A percentile compares a stretch with the other conserved stretches of the same genome.
Conservation (phyloP, 257 asterid species). For the Penstemon barbatus region DNA sequence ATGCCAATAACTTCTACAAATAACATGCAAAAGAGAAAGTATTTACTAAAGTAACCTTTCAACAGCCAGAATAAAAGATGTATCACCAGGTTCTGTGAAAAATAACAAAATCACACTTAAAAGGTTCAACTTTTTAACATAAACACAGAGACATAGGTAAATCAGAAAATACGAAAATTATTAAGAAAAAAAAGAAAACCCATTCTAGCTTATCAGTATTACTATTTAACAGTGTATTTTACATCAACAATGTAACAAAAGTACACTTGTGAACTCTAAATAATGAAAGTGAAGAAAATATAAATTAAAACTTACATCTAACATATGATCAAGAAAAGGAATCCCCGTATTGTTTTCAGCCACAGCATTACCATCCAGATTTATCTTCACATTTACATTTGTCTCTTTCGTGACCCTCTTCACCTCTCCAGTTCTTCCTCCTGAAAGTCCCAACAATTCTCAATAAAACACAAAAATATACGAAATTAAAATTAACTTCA, state of each 20-base stretch:
- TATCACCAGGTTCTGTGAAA: too few relatives aligned
- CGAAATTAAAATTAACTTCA: background rate
- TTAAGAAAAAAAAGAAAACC: background rate
- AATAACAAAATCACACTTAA: slow-evolving; percentile 2
- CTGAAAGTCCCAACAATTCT: slow-evolving; percentile 17
- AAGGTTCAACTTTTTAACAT: slow-evolving; percentile 11
- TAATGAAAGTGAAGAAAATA: too few relatives aligned
- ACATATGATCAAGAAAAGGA: slow-evolving; percentile 95
- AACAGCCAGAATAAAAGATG: background rate
- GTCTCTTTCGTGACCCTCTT: slow-evolving; percentile 93
- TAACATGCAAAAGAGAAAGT: background rate
- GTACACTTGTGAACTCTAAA: too few relatives aligned
- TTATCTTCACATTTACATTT: slow-evolving; percentile 74
- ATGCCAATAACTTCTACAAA: background rate
- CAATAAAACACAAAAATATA: background rate
- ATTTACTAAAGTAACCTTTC: too few relatives aligned
- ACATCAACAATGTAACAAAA: too few relatives aligned
- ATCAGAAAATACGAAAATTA: background rate
- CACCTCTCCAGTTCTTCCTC: slow-evolving; percentile 81
- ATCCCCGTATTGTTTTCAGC: slow-evolving; percentile 81
- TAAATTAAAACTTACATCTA: slow-evolving; percentile 60
- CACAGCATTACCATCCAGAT: slow-evolving; percentile 84
- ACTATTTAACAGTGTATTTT: too few relatives aligned
- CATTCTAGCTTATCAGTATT: too few relatives aligned
- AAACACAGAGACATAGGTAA: background rate